phyloP scores from a whole-genome alignment of 208 protist genomes.

The Herpetomonas tarakana region DNA sequence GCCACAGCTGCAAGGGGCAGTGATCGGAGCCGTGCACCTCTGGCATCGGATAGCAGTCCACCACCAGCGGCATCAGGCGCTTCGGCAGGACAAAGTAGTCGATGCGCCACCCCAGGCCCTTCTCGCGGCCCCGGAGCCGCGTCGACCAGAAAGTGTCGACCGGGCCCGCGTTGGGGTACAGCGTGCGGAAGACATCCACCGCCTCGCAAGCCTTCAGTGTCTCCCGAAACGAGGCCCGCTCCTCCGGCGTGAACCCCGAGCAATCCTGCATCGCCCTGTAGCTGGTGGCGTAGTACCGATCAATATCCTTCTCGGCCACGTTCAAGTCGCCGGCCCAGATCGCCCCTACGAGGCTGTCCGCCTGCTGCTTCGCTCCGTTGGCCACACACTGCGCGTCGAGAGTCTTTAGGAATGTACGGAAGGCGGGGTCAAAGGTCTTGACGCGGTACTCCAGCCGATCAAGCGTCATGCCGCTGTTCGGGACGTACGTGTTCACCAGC shows the following conservation, averaged over 20 bases:
- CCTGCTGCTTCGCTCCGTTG: constrained; percentile 2
- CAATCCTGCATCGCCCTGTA: constrained; percentile 90
- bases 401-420: constrained; percentile 51
- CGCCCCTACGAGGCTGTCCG: constrained; percentile 29
- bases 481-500: constrained; percentile 92
- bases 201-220: constrained; percentile 45
- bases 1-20: constrained; percentile 84
- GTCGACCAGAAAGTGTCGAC: constrained; percentile 91
- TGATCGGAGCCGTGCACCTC: constrained; percentile 84
- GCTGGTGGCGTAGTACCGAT: constrained; percentile 82
- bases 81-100: constrained; percentile 93
- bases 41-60: constrained; percentile 84
- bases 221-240: constrained; percentile 76
- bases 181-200: constrained; percentile 82
- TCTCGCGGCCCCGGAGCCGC: constrained; percentile 47
- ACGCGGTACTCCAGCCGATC: constrained; percentile 85
- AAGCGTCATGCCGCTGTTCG: constrained; percentile 90
- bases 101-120: constrained; percentile 88
- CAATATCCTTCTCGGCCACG: constrained; percentile 92
- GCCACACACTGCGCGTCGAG: constrained; percentile 26
- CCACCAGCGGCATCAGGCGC: constrained; percentile 46
- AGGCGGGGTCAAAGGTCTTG: constrained; percentile 71
- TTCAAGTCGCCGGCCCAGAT: constrained; percentile 95
- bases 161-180: constrained; percentile 75
- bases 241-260: constrained; percentile 91